These are phyloP conservation scores for California macrophylla DNA, from an alignment of 441 rosid species.

Conservation along the genomic window DNA sequence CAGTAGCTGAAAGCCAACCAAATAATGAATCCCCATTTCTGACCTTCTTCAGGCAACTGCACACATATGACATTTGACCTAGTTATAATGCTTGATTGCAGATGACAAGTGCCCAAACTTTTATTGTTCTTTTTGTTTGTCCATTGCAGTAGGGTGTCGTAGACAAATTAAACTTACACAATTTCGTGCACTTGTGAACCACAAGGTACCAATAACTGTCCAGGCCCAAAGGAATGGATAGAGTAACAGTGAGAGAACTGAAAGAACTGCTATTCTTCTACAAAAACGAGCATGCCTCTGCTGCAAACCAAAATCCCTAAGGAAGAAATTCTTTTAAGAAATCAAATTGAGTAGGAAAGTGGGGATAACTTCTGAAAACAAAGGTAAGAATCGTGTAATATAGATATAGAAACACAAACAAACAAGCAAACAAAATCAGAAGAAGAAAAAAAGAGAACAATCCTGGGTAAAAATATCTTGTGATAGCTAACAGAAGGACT, in stretches of 20 bases:
- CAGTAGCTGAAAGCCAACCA: conserved; percentile 96
- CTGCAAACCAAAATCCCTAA: conserved; percentile 92
- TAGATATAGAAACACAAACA: neutral
- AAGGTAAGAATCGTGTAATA: neutral
- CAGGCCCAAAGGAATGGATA: conserved; percentile 97
- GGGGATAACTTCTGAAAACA: conserved; percentile 5
- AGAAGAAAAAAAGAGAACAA: too few relatives aligned
- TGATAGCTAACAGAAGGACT: too few relatives aligned
- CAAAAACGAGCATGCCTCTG: conserved; percentile 85
- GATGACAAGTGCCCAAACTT: conserved; percentile 1
- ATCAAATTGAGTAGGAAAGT: neutral
- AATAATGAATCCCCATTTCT: conserved; percentile 94
- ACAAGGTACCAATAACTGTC: conserved; percentile 82
- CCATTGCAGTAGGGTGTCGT: neutral
- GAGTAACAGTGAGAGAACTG: conserved; percentile 62
- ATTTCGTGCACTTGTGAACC: conserved; percentile 63
- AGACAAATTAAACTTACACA: conserved; percentile 49
- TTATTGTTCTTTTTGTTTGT: neutral
- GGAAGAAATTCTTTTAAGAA: conserved; percentile 9
- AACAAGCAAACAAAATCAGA: too few relatives aligned
- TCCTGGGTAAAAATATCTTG: too few relatives aligned
- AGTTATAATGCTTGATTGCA: conserved; percentile 7
- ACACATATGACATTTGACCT: conserved; percentile 1
- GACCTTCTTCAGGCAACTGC: conserved; percentile 90
- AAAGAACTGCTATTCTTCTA: conserved; percentile 81